phyloP scores from a whole-genome alignment of 305 asterid species.

The Vinca major region DNA sequence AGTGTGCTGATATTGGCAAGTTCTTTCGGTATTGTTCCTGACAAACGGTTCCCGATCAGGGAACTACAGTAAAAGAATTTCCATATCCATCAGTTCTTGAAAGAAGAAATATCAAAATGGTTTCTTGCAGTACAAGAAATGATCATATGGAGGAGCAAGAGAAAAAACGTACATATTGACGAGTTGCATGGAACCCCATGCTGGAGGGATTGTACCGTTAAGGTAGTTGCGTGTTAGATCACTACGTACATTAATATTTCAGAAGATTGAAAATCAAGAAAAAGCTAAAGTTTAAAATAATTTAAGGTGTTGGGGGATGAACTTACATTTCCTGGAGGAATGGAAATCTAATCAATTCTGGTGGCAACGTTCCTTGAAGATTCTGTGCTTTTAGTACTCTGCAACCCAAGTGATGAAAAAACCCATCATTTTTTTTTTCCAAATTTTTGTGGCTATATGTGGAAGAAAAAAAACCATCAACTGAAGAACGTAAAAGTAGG shows the following conservation, averaged over 20 bases:
- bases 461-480: no score
- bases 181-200: conserved; percentile 42
- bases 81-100: not conserved
- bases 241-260: conserved; percentile 10
- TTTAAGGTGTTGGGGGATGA: no score
- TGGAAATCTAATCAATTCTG: conserved; percentile 43
- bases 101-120: not conserved
- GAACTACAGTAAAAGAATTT: conserved; percentile 32
- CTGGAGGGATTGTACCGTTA: conserved; percentile 34
- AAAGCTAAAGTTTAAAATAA: not conserved
- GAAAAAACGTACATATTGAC: conserved; percentile 24
- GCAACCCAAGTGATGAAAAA: conserved; percentile 2
- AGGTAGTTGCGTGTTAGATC: conserved; percentile 34
- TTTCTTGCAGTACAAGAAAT: not conserved
- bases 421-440: not conserved
- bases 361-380: conserved; percentile 47
- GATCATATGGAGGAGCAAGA: not conserved
- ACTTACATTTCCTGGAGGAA: conserved; percentile 52
- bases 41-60: conserved; percentile 44
- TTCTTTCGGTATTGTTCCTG: conserved; percentile 52
- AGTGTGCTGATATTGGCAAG: conserved; percentile 66
- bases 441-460: no score
- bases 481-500: no score
- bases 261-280: conserved; percentile 1
- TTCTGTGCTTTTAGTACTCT: conserved; percentile 41